Evolutionary conservation across 495 filamentous ascomycete genomes (phyloP), one percentile per base, ranked within the genome.

Genomic region (Parathielavia appendiculata): DNA sequence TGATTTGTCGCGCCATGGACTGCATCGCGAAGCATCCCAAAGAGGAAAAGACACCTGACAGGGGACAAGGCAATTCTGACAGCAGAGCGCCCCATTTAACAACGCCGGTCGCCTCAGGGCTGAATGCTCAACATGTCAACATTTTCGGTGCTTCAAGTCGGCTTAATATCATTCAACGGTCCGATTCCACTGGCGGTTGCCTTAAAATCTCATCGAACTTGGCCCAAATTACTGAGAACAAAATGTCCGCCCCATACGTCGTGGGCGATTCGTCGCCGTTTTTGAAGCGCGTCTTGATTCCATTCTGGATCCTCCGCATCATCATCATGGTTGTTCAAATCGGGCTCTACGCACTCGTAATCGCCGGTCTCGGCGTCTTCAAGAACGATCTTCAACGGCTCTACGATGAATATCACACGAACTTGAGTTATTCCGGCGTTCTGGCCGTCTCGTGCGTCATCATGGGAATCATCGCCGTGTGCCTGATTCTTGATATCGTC

Each of bases 221-320:
- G 2, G 30, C 45, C 41, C 6, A 48, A 26, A 20, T 19, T 23
- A 40, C 22, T 40, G 34, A 49, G 34, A 44, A 36, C 43, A 61
- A 35, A 36, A 69, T 67, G 66, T 39, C 61, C 5, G 44, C 36
- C 41, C 55, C 58, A 8, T 69, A 57, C 43, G 34, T 69, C 34
- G 46, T 66, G 36, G 65, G 64, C 58, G 69, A 72, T 22, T 61
- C 63, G 20, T 72, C 69, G 57, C 67, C 69, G n/a, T 71, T 73
- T 39, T 63, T 75, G 60, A 75, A 76, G 63, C 73, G 72, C 75
- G 81, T 84, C 1, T 76, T 96, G 4, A 77, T 97, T 19, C 92
- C 92, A 0, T 96, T 89, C 75, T 96, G 92, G 92, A 91, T 90
- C 11, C 88, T 93, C 67, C 83, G 88, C 22, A 82, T 86, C 52